A percentile compares a stretch with the other conserved stretches of the same genome.
phyloP scores from a whole-genome alignment of 2,329 filamentous ascomycete genomes.

The Akanthomyces dipterigenus region DNA sequence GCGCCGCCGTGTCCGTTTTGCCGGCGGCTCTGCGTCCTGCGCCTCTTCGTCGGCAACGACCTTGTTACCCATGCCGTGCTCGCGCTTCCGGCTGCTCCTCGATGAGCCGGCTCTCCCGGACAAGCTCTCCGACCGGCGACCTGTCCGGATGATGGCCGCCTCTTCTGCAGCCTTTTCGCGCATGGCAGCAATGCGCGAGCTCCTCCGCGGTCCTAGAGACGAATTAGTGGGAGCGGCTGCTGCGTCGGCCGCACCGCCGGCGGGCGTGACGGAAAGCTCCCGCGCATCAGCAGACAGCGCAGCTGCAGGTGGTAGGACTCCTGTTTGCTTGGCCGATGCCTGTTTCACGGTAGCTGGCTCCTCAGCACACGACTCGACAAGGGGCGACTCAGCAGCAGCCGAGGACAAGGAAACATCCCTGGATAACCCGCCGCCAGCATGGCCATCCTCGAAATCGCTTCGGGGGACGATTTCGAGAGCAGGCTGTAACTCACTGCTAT shows the following conservation, averaged over 20 bases:
- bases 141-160: not conserved
- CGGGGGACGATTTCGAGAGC: not conserved
- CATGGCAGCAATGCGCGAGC: not conserved
- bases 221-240: not conserved
- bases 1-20: not conserved
- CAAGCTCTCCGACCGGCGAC: not conserved
- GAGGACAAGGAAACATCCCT: not conserved
- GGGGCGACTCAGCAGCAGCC: not conserved
- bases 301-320: no score
- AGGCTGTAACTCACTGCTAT: not conserved
- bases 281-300: not conserved
- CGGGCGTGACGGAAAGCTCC: not conserved
- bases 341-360: not conserved
- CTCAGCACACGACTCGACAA: no score
- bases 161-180: not conserved
- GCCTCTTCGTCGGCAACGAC: not conserved
- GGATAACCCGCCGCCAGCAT: not conserved
- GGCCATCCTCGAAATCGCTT: not conserved
- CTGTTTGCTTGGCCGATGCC: not conserved
- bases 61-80: not conserved
- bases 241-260: no score
- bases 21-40: not conserved
- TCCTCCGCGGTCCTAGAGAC: not conserved
- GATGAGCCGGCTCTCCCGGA: not conserved
- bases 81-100: not conserved